Evolutionary conservation across 73 alveolate genomes (phyloP).

Genomic region (Uronychia setigera): DNA sequence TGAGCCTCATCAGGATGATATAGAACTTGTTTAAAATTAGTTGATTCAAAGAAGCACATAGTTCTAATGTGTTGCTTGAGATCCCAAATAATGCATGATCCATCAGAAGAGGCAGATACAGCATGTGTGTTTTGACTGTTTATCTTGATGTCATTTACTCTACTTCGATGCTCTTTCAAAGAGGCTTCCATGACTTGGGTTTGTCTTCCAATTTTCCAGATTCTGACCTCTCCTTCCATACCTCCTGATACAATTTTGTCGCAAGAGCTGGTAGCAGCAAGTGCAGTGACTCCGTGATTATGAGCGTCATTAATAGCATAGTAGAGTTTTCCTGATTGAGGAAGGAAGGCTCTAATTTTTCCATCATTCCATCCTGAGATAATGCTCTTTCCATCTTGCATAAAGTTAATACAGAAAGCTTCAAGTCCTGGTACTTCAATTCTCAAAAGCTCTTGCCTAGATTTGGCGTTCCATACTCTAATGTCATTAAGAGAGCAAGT

Average conservation of each 20-base stretch:
- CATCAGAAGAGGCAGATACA: conserved; percentile 97
- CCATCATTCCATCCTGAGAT: conserved; percentile 97
- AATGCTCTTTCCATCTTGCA: conserved; percentile 92
- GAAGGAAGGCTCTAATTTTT: conserved; percentile 95
- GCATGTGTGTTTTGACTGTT: conserved; percentile 88
- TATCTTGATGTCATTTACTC: conserved; percentile 90
- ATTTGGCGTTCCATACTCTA: conserved; percentile 95
- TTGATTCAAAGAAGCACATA: conserved; percentile 97
- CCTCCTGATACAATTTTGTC: conserved; percentile 95
- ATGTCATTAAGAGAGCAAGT: conserved; percentile 95
- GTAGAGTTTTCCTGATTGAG: conserved; percentile 94
- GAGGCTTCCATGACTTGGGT: conserved; percentile 95
- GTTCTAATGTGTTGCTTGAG: conserved; percentile 85
- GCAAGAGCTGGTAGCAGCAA: conserved; percentile 78
- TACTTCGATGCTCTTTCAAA: conserved; percentile 95
- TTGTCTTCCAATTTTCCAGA: conserved; percentile 91
- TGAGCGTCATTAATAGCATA: conserved; percentile 92
- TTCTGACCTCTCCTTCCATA: conserved; percentile 97
- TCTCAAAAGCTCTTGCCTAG: conserved; percentile 89
- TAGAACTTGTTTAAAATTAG: conserved; percentile 96
- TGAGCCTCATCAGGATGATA: conserved; percentile 98
- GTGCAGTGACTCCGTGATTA: conserved; percentile 91
- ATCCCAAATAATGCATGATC: conserved; percentile 98
- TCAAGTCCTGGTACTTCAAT: conserved; percentile 97
- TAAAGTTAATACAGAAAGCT: conserved; percentile 78